Percentiles rank a stretch among this genome's conserved stretches.
Conservation (phyloP, 2,329 filamentous ascomycete species). For the Alternaria burnsii region DNA sequence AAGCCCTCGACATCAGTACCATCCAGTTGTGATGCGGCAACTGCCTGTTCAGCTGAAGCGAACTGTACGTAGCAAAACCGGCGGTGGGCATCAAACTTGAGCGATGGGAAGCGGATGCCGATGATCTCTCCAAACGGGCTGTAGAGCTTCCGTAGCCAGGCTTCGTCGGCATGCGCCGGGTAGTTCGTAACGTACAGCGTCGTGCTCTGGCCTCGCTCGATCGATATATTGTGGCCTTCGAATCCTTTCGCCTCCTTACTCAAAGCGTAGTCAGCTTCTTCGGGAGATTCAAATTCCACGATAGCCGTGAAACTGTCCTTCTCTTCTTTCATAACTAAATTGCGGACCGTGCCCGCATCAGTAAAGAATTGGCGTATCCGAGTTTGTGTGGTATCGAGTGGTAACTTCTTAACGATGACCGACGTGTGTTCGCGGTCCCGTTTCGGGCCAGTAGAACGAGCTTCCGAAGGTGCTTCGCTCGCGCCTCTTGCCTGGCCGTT, state of each 20-base stretch:
- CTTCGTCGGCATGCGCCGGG: slow-evolving; percentile 76
- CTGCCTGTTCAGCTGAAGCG: slow-evolving; percentile 58
- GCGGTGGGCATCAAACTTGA: slow-evolving; percentile 86
- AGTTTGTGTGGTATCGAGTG: slow-evolving; percentile 71
- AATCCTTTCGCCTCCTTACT: slow-evolving; percentile 84
- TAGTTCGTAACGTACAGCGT: slow-evolving; percentile 94
- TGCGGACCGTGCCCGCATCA: slow-evolving; percentile 85
- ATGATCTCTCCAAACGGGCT: slow-evolving; percentile 78
- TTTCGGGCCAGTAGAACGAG: slow-evolving; percentile 59
- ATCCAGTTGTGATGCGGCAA: slow-evolving; percentile 73
- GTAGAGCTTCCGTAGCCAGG: slow-evolving; percentile 73
- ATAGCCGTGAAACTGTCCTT: slow-evolving; percentile 72
- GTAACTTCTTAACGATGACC: slow-evolving; percentile 81
- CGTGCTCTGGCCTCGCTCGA: slow-evolving; percentile 77
- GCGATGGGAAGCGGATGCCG: slow-evolving; percentile 86
- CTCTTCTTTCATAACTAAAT: slow-evolving; percentile 73
- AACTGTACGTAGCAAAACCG: slow-evolving; percentile 98
- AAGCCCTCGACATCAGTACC: slow-evolving; percentile 72
- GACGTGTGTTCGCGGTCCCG: slow-evolving; percentile 92
- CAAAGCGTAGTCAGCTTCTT: slow-evolving; percentile 83
- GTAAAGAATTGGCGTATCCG: slow-evolving; percentile 89
- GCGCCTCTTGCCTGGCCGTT: slow-evolving; percentile 30
- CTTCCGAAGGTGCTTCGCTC: slow-evolving; percentile 49
- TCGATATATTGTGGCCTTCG: slow-evolving; percentile 74
- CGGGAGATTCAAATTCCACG: slow-evolving; percentile 82